Percentiles rank a stretch among this genome's conserved stretches.
Conservation (phyloP, 2,329 filamentous ascomycete genomes). For the Coniochaeta sp. region DNA sequence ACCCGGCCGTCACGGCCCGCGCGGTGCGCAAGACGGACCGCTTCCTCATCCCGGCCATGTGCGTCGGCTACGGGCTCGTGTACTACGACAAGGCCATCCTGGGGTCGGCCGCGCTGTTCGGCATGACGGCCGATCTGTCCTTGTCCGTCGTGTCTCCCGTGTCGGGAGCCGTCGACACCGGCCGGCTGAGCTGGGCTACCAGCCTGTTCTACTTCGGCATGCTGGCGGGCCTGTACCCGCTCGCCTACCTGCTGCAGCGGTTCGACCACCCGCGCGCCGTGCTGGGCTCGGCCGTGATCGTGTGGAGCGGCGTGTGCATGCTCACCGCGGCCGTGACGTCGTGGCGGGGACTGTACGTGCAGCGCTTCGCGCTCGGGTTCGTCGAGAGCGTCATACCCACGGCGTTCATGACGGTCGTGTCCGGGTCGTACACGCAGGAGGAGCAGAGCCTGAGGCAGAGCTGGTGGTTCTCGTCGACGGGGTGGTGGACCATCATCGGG, state of each 20-base stretch:
- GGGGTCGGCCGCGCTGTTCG: slow-evolving; percentile 65
- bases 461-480: slow-evolving; percentile 58
- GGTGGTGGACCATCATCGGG: slow-evolving; percentile 56
- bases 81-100: slow-evolving; percentile 73
- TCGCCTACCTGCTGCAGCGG: slow-evolving; percentile 63
- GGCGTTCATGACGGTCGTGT: slow-evolving; percentile 57
- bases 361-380: slow-evolving; percentile 59
- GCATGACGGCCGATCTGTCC: slow-evolving; percentile 63
- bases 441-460: slow-evolving; percentile 59
- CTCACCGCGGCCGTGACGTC: slow-evolving; percentile 59
- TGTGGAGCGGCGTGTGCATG: slow-evolving; percentile 63
- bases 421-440: slow-evolving; percentile 55
- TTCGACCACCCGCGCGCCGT: slow-evolving; percentile 60
- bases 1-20: slow-evolving; percentile 35
- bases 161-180: slow-evolving; percentile 55
- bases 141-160: slow-evolving; percentile 42
- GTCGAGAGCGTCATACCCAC: slow-evolving; percentile 60
- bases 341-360: slow-evolving; percentile 56
- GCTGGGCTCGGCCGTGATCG: slow-evolving; percentile 47
- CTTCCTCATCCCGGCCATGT: slow-evolving; percentile 50
- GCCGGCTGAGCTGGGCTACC: slow-evolving; percentile 67
- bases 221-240: slow-evolving; percentile 66
- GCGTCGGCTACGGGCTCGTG: slow-evolving; percentile 53
- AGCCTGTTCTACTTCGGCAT: slow-evolving; percentile 77
- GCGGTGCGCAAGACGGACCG: slow-evolving; percentile 49